A percentile compares a stretch with the other conserved stretches of the same genome.
Evolutionary conservation across 2,329 filamentous ascomycete species (phyloP).

Genomic region (Xylariaceae sp.): DNA sequence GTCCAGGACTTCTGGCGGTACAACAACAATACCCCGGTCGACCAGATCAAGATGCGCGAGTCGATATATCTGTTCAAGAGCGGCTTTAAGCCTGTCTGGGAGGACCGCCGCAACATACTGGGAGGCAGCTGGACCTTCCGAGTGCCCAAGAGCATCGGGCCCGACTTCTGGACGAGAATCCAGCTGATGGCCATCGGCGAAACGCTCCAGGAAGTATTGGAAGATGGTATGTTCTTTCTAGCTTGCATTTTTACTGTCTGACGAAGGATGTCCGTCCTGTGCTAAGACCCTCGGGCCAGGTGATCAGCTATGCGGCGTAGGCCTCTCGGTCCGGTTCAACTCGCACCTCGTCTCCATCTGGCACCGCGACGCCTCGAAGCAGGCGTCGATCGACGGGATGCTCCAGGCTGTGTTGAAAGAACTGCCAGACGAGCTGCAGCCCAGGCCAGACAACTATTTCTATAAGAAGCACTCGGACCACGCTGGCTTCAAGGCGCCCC

Average conservation of each 20-base stretch:
- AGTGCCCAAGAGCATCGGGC: conserved; percentile 67
- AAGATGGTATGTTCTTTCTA: conserved; percentile 59
- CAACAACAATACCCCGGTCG: conserved; percentile 74
- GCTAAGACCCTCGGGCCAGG: conserved; percentile 39
- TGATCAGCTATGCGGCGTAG: conserved; percentile 85
- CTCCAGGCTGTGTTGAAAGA: conserved; percentile 67
- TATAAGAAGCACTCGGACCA: conserved; percentile 92
- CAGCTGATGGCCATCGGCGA: conserved; percentile 80
- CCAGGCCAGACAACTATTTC: conserved; percentile 66
- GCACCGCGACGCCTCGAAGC: conserved; percentile 82
- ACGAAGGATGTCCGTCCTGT: neutral
- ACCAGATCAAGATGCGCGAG: conserved; percentile 70
- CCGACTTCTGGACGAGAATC: conserved; percentile 76
- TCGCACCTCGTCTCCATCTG: conserved; percentile 84
- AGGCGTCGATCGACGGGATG: conserved; percentile 70
- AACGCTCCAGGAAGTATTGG: conserved; percentile 67
- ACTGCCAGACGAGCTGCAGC: conserved; percentile 65
- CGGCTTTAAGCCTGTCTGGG: conserved; percentile 72
- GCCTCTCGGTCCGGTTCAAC: conserved; percentile 83
- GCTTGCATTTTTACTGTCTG: neutral
- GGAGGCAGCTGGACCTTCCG: conserved; percentile 93
- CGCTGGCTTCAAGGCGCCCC: conserved; percentile 66
- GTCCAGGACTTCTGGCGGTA: conserved; percentile 82
- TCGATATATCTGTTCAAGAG: conserved; percentile 75
- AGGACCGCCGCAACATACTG: conserved; percentile 77